These are phyloP conservation scores for Tilletia horrida DNA, from an alignment of 1,284 basidiomycete species.

Conservation along the genomic window DNA sequence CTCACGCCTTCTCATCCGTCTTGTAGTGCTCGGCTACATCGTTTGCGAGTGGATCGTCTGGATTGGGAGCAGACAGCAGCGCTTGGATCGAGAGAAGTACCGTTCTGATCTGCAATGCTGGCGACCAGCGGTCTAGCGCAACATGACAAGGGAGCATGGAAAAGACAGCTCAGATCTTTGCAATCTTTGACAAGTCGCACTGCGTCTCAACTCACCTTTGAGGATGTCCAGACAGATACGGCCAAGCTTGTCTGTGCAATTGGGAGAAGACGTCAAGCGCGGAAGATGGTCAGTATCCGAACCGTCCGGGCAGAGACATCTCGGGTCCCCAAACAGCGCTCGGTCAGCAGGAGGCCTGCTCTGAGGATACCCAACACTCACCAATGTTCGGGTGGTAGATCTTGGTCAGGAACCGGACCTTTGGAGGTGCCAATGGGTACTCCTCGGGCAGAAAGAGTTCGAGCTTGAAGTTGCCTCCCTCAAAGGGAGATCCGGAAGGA, in stretches of 20 bases:
- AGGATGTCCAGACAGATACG: constrained; percentile 97
- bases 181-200: not conserved
- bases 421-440: constrained; percentile 98
- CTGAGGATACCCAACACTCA: constrained; percentile 56
- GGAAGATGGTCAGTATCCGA: not conserved
- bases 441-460: constrained; percentile 98
- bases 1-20: constrained; percentile 85
- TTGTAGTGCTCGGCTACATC: constrained; percentile 96
- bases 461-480: constrained; percentile 80
- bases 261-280: no score
- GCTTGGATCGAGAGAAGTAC: constrained; percentile 96
- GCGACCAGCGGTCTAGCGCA: constrained; percentile 92
- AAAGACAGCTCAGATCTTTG: no score
- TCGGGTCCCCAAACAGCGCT: no score
- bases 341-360: not conserved
- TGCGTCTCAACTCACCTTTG: constrained; percentile 64
- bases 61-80: constrained; percentile 89
- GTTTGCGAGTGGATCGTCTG: constrained; percentile 95
- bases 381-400: constrained; percentile 99
- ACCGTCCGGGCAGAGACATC: not conserved
- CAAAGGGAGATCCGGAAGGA: constrained; percentile 88
- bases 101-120: constrained; percentile 94
- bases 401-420: constrained; percentile 97
- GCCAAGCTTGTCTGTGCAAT: constrained; percentile 80
- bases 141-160: not conserved